Base-by-base conservation (phyloP, 257 asterid species). In the Voacanga thouarsii region DNA sequence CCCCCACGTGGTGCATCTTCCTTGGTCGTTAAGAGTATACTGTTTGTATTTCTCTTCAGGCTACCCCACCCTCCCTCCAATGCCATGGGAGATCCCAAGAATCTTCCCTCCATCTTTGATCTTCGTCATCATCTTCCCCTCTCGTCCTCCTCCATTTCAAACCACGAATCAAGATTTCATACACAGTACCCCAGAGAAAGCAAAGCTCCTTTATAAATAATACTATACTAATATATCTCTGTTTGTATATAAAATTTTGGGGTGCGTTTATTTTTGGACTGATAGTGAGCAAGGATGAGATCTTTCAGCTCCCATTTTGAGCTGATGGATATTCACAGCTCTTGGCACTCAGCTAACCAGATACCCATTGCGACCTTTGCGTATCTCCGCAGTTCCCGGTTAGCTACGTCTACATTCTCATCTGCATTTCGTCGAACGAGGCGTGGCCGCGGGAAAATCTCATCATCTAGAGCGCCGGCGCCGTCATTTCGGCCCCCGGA, bases 351-450 rank as follows among this genome's bases (percentile, higher is more conserved):
- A 47, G 83, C 92, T 71, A 89, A 88, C 66, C 96, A 86, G 82
- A 83, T 91, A 76, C 96, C 92, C 51, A 85, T 56, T 74, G 88
- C 97, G 16, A 81, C 96, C 37, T 86, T 89, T 44, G 83, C 84
- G 12, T 94, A 86, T 75, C 84, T 90, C 5, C 82, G 78, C 18
- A 76, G 80, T 4, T 83, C 84, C 11, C 55, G 72, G 4, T 74
- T 80, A 5, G 72, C 59, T 21, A 45, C 82, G 30, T 82, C 90
- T 24, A n/a, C 84, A 7, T 75, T 90, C 82, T 82, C 91, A 0
- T 84, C 88, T 79, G 94, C 94, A 45, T 81, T 95, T 81, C 96
- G 93, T 82, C 96, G 96, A 88, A 83, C 89, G 21, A 57, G 88
- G 70, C 82, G 89, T 60, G 83, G 87, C 87, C 85, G 76, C 1